A percentile compares a stretch with the other conserved stretches of the same genome.
Evolutionary conservation across 2,329 filamentous ascomycete genomes (phyloP).

Genomic region (Polychaeton citri): DNA sequence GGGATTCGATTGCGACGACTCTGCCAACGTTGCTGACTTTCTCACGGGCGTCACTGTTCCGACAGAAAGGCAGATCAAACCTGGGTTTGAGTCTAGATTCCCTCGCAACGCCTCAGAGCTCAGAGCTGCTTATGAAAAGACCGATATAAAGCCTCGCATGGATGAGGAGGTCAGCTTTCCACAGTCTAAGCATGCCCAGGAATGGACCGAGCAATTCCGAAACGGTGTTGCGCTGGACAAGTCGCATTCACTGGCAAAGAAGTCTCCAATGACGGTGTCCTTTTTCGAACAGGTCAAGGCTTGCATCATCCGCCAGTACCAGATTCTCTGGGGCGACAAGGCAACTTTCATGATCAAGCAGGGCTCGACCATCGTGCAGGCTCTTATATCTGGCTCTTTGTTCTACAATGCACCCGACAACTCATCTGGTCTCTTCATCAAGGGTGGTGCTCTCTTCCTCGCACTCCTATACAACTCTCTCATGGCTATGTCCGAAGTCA

Average conservation of each 20-base stretch:
- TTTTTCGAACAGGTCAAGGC: slow-evolving; percentile 44
- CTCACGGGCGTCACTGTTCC: slow-evolving; percentile 51
- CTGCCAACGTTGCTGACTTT: slow-evolving; percentile 53
- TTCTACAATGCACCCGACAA: slow-evolving; percentile 51
- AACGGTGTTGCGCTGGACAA: slow-evolving; percentile 42
- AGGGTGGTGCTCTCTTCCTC: slow-evolving; percentile 52
- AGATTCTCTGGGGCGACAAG: slow-evolving; percentile 53
- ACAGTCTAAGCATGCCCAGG: slow-evolving; percentile 32
- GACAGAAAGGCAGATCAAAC: slow-evolving; percentile 31
- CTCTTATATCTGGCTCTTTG: slow-evolving; percentile 50
- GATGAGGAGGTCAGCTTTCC: slow-evolving; percentile 45
- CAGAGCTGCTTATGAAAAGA: slow-evolving; percentile 38
- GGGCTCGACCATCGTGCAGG: slow-evolving; percentile 42
- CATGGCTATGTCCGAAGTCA: slow-evolving; percentile 53
- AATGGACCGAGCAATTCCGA: slow-evolving; percentile 41
- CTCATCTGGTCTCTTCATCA: slow-evolving; percentile 49
- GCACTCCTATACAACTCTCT: slow-evolving; percentile 50
- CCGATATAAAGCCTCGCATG: slow-evolving; percentile 38
- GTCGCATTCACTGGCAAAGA: slow-evolving; percentile 37
- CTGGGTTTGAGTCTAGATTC: slow-evolving; percentile 30
- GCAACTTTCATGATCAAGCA: slow-evolving; percentile 52
- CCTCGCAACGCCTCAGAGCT: slow-evolving; percentile 34
- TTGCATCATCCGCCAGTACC: slow-evolving; percentile 47
- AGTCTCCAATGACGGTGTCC: slow-evolving; percentile 43
- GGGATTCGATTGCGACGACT: slow-evolving; percentile 49